Evolutionary conservation across 176 grass and related monocot species (phyloP), one percentile per base, ranked within the genome.

Genomic region (Tuctoria greenei): DNA sequence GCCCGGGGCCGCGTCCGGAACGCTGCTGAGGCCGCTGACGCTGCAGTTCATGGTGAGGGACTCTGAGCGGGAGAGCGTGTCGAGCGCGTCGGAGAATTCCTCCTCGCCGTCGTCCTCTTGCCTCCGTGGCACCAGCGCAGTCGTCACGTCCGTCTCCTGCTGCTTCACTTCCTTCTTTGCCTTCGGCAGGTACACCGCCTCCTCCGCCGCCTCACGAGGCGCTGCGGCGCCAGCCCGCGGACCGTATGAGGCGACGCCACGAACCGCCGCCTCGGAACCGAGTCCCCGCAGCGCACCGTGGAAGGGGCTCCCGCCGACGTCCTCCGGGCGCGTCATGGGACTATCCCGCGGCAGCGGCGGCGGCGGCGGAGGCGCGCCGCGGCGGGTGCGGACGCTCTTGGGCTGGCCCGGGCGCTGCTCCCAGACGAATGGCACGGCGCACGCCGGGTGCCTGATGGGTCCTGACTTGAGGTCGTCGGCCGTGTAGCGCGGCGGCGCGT

Each of bases 11-110:
- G 54, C 35, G 16, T 83, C 73, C 37, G 25, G 64, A 66, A 84
- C 17, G 75, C 86, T 92, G 54, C 92, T 99, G 28, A 99, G 82
- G 72, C 96, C 96, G 37, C 96, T 99, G 43, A 95, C 77, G 47
- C 92, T 99, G 88, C 96, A 99, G 77, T 95, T 99, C 85, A 99
- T 90, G 76, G 93, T 79, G 62, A 88, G 86, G 28, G 96, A 99
- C 49, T 90, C 92, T 0, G 89, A 72, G 17, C 89, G 82, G 2
- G 96, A 99, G 49, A 99, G 86, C 52, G 92, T 89, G 71, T 99
- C 96, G 31, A 86, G 89, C 47, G 92, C 96, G 80, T 99, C 96
- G 15, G 92, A 92, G 86, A 95, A 99, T 2, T 98, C 95, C 0
- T 91, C 91, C 14, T 87, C 76, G 9, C 61, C 64, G 44, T 26